phyloP scores from a whole-genome alignment of 2,329 filamentous ascomycete genomes.

The Periconia sp. region DNA sequence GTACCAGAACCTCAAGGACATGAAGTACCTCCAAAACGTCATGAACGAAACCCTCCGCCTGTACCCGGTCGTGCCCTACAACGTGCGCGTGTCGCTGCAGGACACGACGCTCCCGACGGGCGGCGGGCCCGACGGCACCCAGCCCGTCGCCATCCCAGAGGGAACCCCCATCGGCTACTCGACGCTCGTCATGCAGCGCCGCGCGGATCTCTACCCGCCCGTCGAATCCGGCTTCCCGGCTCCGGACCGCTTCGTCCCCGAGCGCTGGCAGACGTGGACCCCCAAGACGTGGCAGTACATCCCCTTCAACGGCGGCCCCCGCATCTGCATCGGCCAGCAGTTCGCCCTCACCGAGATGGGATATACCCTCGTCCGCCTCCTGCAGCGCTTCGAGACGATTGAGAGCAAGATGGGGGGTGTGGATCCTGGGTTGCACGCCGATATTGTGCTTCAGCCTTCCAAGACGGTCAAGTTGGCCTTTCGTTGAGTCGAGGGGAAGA shows the following conservation, averaged over 20 bases:
- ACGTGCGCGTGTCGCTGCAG: slow-evolving; percentile 49
- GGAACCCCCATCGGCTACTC: slow-evolving; percentile 51
- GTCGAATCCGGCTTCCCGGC: slow-evolving; percentile 43
- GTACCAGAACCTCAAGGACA: slow-evolving; percentile 80
- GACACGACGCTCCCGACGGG: slow-evolving; percentile 54
- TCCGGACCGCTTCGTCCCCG: slow-evolving; percentile 48
- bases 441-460: slow-evolving; percentile 53
- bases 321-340: slow-evolving; percentile 56
- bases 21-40: slow-evolving; percentile 67
- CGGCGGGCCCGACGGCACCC: slow-evolving; percentile 48
- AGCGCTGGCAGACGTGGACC: slow-evolving; percentile 54
- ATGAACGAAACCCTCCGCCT: slow-evolving; percentile 46
- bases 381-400: slow-evolving; percentile 49
- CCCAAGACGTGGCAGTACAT: slow-evolving; percentile 53
- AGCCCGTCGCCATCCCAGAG: slow-evolving; percentile 48
- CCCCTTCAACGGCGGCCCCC: slow-evolving; percentile 52
- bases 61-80: slow-evolving; percentile 54
- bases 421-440: slow-evolving; percentile 45
- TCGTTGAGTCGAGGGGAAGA: slow-evolving; percentile 8
- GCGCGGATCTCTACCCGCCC: slow-evolving; percentile 52
- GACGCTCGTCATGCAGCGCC: slow-evolving; percentile 53
- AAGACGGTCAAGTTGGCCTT: slow-evolving; percentile 45
- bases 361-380: slow-evolving; percentile 50
- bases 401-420: slow-evolving; percentile 42
- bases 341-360: slow-evolving; percentile 55